Conservation (phyloP, 2,329 filamentous ascomycete species). For the Phaeosphaeria sp. region DNA sequence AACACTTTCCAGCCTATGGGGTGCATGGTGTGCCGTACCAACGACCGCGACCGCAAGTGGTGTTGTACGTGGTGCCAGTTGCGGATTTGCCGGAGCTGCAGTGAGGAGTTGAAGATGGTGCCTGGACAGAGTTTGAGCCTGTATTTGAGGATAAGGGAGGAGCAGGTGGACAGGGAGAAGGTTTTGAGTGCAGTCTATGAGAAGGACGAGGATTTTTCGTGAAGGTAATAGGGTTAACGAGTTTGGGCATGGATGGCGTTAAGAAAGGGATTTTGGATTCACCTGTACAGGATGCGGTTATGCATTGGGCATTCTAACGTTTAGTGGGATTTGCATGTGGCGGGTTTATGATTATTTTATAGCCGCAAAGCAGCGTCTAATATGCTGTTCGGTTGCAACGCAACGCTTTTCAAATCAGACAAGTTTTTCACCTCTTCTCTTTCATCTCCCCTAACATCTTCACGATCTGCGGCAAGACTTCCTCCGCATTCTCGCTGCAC, state of each 20-base stretch:
- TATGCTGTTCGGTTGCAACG: background rate
- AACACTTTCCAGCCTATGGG: slow-evolving; percentile 43
- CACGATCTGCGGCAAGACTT: slow-evolving; percentile 42
- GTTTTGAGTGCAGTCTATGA: slow-evolving; percentile 1
- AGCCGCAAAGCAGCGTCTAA: background rate
- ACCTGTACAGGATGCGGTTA: background rate
- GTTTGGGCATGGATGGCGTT: background rate
- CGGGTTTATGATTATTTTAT: background rate
- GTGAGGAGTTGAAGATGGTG: slow-evolving; percentile 26
- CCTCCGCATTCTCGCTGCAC: slow-evolving; percentile 49
- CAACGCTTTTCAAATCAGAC: background rate
- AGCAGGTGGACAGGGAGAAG: slow-evolving; percentile 1
- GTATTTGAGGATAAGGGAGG: slow-evolving; percentile 22
- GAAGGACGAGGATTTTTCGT: slow-evolving; percentile 3
- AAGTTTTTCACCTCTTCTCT: background rate
- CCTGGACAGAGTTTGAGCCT: slow-evolving; percentile 25
- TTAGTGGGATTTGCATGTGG: background rate
- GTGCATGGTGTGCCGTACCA: slow-evolving; percentile 45
- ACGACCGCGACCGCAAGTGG: slow-evolving; percentile 35
- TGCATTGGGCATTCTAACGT: background rate
- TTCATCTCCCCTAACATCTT: slow-evolving; percentile 29
- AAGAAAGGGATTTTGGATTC: background rate
- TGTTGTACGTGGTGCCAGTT: slow-evolving; percentile 48
- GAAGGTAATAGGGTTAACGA: background rate
- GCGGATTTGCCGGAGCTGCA: slow-evolving; percentile 41